Conservation (phyloP, 208 protist species). For the Angomonas desouzai region DNA sequence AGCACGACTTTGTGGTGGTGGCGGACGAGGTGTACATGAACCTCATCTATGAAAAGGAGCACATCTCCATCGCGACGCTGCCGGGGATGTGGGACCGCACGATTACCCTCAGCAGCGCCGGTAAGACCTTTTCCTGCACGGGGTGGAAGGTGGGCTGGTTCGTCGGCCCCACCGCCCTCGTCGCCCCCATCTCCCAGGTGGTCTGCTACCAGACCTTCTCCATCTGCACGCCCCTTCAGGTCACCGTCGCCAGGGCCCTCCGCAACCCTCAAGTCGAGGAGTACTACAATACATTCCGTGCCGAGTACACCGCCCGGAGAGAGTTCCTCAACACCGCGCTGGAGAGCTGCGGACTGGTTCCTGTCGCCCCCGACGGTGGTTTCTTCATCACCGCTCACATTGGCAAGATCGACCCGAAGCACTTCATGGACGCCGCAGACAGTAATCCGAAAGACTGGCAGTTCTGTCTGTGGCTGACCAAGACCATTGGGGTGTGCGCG, state of each 20-base stretch:
- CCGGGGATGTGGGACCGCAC: slow-evolving; percentile 90
- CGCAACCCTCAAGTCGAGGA: slow-evolving; percentile 35
- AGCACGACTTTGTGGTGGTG: slow-evolving; percentile 63
- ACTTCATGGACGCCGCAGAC: slow-evolving; percentile 57
- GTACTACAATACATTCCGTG: slow-evolving; percentile 51
- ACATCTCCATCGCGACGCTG: slow-evolving; percentile 67
- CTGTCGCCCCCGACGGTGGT: slow-evolving; percentile 51
- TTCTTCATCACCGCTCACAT: slow-evolving; percentile 91
- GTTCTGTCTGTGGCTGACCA: slow-evolving; percentile 87
- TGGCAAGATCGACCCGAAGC: slow-evolving; percentile 50
- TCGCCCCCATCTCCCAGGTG: slow-evolving; percentile 32
- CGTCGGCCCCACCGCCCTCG: slow-evolving; percentile 44
- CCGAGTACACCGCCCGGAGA: slow-evolving; percentile 44
- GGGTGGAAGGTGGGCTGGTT: slow-evolving; percentile 93
- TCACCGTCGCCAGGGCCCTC: slow-evolving; percentile 70
- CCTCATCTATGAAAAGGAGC: slow-evolving; percentile 64
- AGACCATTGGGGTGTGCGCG: slow-evolving; percentile 72
- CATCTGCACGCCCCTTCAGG: slow-evolving; percentile 82
- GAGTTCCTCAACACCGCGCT: slow-evolving; percentile 39
- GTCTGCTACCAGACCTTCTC: slow-evolving; percentile 86
- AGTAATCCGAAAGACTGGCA: slow-evolving; percentile 69
- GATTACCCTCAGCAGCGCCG: slow-evolving; percentile 83
- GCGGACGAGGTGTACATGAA: slow-evolving; percentile 91
- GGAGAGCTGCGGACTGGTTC: slow-evolving; percentile 29
- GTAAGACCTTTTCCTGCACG: slow-evolving; percentile 92